These are phyloP conservation scores for Carallia brachiata DNA, from an alignment of 345 rosid genomes.

Conservation along the genomic window DNA sequence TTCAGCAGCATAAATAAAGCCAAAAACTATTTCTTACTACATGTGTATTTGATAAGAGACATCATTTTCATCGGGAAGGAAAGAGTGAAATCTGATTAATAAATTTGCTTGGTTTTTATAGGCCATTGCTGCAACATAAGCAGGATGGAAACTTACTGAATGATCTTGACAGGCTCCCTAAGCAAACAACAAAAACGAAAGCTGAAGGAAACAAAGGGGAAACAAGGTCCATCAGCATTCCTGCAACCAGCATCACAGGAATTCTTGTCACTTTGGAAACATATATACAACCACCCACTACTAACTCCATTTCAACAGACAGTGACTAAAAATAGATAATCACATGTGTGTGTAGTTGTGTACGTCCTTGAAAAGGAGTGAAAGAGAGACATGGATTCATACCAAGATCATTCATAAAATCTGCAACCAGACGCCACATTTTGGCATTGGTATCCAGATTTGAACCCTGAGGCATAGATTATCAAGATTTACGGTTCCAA, in stretches of 20 bases:
- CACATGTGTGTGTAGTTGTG: neutral
- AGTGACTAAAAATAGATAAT: too few relatives aligned
- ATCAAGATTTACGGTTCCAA: conserved; percentile 8
- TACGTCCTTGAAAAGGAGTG: neutral
- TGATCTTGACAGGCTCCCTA: conserved; percentile 93
- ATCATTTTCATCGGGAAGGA: neutral
- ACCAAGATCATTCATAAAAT: conserved; percentile 96
- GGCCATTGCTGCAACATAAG: neutral
- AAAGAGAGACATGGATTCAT: conserved; percentile 17
- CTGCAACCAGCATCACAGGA: conserved; percentile 44
- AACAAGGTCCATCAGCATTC: conserved; percentile 96
- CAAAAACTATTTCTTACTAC: too few relatives aligned
- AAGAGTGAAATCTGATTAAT: neutral
- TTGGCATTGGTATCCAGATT: conserved; percentile 90
- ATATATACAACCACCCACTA: neutral
- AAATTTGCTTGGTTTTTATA: neutral
- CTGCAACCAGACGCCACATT: conserved; percentile 97
- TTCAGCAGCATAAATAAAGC: too few relatives aligned
- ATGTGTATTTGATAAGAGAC: too few relatives aligned
- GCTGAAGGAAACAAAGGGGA: conserved; percentile 93
- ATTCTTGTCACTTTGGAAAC: conserved; percentile 6
- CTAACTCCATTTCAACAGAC: too few relatives aligned
- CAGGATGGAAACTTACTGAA: conserved; percentile 62
- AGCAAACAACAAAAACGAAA: conserved; percentile 84
- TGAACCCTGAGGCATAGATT: conserved; percentile 60